phyloP scores from a whole-genome alignment of 371 early-diverging fungal genomes.

The Chytridiales sp. region DNA sequence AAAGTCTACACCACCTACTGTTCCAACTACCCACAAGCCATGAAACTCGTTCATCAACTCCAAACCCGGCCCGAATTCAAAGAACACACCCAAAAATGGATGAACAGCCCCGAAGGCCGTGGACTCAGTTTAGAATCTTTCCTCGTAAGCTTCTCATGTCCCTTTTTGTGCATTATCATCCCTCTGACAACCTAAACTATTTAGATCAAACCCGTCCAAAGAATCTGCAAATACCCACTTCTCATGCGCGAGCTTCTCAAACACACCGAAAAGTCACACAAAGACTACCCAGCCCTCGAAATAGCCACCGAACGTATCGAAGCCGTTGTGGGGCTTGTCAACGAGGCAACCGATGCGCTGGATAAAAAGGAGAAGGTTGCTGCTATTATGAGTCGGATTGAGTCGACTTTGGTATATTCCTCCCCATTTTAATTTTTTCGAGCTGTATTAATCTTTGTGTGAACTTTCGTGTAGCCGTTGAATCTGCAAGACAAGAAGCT shows the following conservation, averaged over 20 bases:
- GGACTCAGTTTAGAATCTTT: constrained; percentile 55
- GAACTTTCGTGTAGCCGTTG: constrained; percentile 31
- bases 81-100: constrained; percentile 35
- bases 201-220: constrained; percentile 56
- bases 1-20: constrained; percentile 50
- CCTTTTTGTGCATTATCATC: not conserved
- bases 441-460: not conserved
- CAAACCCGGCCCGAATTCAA: constrained; percentile 40
- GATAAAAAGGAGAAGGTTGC: constrained; percentile 44
- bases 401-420: constrained; percentile 31
- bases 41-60: constrained; percentile 43
- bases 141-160: constrained; percentile 29
- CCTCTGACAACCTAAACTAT: not conserved
- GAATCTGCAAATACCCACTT: constrained; percentile 59
- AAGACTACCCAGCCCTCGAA: constrained; percentile 36
- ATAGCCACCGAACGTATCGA: constrained; percentile 47
- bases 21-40: constrained; percentile 51
- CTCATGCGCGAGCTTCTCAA: constrained; percentile 44
- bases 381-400: constrained; percentile 41
- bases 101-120: constrained; percentile 42
- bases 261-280: constrained; percentile 39
- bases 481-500: constrained; percentile 40
- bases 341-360: constrained; percentile 49
- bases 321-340: constrained; percentile 47
- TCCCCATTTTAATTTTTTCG: not conserved